Evolutionary conservation across 208 protist species (phyloP).

Genomic region (Trypanosoma theileri): DNA sequence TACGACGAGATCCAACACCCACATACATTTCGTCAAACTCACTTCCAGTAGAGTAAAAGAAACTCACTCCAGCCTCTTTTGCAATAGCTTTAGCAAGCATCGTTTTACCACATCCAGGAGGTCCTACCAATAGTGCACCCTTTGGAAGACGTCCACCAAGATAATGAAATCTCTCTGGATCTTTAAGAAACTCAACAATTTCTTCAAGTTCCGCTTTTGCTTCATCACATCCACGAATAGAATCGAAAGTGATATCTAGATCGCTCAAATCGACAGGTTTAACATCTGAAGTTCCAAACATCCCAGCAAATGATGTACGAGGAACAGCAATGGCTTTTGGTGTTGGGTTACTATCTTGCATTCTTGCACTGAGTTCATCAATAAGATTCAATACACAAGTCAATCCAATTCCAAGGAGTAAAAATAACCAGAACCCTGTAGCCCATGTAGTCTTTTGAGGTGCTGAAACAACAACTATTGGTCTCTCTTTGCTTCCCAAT

Average conservation of each 20-base stretch:
- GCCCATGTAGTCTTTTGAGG: constrained; percentile 68
- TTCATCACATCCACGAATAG: constrained; percentile 89
- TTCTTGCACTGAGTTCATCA: constrained; percentile 45
- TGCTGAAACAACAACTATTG: constrained; percentile 76
- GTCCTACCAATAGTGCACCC: constrained; percentile 95
- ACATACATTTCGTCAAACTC: constrained; percentile 99
- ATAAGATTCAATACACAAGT: constrained; percentile 54
- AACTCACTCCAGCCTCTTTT: constrained; percentile 94
- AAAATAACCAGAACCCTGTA: constrained; percentile 58
- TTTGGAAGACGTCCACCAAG: constrained; percentile 96
- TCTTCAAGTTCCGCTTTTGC: constrained; percentile 92
- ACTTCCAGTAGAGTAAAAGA: constrained; percentile 95
- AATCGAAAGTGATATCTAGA: constrained; percentile 84
- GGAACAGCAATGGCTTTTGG: constrained; percentile 28
- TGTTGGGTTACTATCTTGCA: constrained; percentile 35
- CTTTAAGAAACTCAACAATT: constrained; percentile 94
- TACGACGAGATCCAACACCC: constrained; percentile 94
- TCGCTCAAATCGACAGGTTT: constrained; percentile 78
- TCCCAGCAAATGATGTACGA: constrained; percentile 27
- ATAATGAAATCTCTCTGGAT: constrained; percentile 92
- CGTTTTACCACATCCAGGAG: constrained; percentile 98
- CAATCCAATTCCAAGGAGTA: constrained; percentile 77
- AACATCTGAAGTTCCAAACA: constrained; percentile 61
- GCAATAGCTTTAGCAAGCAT: constrained; percentile 93
- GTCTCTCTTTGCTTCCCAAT: constrained; percentile 73